A percentile compares a stretch with the other conserved stretches of the same genome.
Conservation (phyloP, 2,329 filamentous ascomycete genomes). For the Sporothrix humicola region DNA sequence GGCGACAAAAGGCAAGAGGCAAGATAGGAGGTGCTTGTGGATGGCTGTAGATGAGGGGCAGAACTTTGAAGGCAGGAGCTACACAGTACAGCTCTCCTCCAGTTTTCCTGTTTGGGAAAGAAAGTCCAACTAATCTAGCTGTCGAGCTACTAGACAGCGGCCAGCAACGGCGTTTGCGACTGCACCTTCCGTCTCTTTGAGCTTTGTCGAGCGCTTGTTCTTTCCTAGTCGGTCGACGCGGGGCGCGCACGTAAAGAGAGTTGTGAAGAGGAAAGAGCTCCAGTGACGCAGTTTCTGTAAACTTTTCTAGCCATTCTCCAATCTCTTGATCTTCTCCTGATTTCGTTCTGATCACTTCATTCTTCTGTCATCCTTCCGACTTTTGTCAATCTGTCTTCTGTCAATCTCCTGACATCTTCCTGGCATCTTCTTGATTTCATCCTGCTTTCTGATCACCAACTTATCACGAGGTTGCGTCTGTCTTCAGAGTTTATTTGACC, state of each 20-base stretch:
- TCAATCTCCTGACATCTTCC: background rate
- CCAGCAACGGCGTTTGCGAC: background rate
- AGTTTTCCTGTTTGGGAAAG: constrained; percentile 31
- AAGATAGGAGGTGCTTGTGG: background rate
- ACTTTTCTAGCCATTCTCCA: background rate
- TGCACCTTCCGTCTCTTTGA: background rate
- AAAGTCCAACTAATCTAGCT: constrained; percentile 16
- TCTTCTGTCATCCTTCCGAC: background rate
- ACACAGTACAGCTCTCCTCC: background rate
- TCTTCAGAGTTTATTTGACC: background rate
- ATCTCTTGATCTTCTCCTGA: too few species aligned
- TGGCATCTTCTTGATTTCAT: background rate
- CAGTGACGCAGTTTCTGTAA: background rate
- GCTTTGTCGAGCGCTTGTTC: background rate
- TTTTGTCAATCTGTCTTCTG: background rate
- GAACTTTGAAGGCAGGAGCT: background rate
- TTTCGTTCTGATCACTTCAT: too few species aligned
- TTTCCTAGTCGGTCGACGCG: constrained; percentile 24
- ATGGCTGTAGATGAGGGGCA: constrained; percentile 6
- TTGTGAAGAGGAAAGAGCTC: constrained; percentile 18
- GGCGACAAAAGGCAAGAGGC: background rate
- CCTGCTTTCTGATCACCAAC: background rate
- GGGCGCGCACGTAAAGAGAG: background rate
- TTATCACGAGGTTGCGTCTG: background rate
- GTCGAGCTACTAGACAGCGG: background rate